A percentile compares a stretch with the other conserved stretches of the same genome.
Conservation (phyloP, 2,329 filamentous ascomycete species). For the Aspergillus japonicus region DNA sequence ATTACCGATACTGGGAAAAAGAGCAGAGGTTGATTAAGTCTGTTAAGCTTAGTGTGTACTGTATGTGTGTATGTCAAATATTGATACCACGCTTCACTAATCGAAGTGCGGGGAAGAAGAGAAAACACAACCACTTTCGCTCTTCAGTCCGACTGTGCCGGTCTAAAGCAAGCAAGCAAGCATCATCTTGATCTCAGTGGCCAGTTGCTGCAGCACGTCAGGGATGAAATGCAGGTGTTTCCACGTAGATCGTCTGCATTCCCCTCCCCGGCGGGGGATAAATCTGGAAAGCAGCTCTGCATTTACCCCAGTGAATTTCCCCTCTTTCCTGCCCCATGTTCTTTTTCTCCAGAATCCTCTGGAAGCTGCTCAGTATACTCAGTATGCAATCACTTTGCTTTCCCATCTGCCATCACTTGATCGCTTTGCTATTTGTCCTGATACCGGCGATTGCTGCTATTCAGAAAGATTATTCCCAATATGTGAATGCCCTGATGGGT, state of each 20-base stretch:
- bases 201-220: neutral
- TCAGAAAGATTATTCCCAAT: conserved; percentile 31
- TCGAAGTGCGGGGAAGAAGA: neutral
- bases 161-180: neutral
- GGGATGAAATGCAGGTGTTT: conserved; percentile 3
- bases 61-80: no score
- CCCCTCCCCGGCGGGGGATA: neutral
- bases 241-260: neutral
- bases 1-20: no score
- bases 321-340: neutral
- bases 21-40: no score
- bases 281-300: neutral
- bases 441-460: neutral
- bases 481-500: conserved; percentile 50
- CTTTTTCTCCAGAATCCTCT: neutral
- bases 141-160: neutral
- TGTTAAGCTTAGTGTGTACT: no score
- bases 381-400: conserved; percentile 4
- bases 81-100: no score
- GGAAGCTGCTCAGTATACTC: neutral
- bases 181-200: neutral
- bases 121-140: neutral
- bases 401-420: neutral
- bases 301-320: neutral
- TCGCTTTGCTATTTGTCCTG: conserved; percentile 4